These are phyloP conservation scores for Styphnolobium japonicum DNA, from an alignment of 306 rosid genomes.

Conservation along the genomic window DNA sequence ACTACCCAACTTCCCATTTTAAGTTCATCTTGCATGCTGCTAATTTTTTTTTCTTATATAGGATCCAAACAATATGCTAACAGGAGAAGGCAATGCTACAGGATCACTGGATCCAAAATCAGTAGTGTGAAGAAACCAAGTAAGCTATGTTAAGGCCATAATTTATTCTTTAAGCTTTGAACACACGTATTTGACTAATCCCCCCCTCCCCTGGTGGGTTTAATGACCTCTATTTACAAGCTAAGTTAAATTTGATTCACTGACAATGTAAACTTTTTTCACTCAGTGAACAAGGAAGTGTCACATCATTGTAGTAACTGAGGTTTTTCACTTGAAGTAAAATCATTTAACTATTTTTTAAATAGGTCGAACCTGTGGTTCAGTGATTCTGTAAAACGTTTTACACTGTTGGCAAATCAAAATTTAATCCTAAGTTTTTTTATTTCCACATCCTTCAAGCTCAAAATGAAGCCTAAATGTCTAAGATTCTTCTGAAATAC, in stretches of 20 bases:
- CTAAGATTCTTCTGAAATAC: slow-evolving; percentile 23
- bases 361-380: background rate
- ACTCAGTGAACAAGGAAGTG: background rate
- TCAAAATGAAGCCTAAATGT: background rate
- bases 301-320: background rate
- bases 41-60: slow-evolving; percentile 35
- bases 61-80: slow-evolving; percentile 77
- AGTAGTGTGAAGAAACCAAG: slow-evolving; percentile 48
- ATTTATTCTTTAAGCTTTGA: background rate
- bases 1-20: slow-evolving; percentile 17
- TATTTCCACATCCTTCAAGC: background rate
- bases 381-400: background rate
- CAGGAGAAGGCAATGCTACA: slow-evolving; percentile 81
- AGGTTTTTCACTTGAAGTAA: background rate
- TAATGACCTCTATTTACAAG: background rate
- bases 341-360: background rate
- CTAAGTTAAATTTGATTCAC: no score
- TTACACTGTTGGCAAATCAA: background rate
- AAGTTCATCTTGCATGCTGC: slow-evolving; percentile 9
- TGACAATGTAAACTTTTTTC: background rate
- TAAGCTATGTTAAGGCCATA: slow-evolving; percentile 28
- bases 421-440: background rate
- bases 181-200: no score
- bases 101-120: slow-evolving; percentile 77
- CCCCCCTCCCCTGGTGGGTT: background rate